phyloP scores from a whole-genome alignment of 257 asterid species.

The Pogostemon cablin region DNA sequence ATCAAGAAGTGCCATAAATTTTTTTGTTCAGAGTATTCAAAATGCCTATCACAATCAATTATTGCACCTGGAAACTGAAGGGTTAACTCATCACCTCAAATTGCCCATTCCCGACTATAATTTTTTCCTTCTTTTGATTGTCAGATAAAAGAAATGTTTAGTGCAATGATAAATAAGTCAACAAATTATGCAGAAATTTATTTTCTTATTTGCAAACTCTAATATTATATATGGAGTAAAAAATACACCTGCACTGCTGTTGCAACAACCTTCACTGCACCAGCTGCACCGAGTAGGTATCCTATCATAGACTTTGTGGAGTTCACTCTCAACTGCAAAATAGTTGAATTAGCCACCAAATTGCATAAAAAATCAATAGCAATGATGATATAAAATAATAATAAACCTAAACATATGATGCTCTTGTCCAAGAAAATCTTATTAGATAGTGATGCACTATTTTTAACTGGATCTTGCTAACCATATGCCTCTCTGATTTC shows the following conservation, averaged over 20 bases:
- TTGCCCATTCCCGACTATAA: background rate
- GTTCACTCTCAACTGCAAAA: constrained; percentile 81
- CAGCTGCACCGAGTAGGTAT: constrained; percentile 98
- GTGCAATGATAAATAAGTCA: constrained; percentile 12
- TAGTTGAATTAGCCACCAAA: constrained; percentile 20
- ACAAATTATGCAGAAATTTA: constrained; percentile 15
- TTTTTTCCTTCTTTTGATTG: background rate
- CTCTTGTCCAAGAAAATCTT: background rate
- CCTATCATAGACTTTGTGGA: constrained; percentile 98
- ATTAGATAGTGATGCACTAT: background rate
- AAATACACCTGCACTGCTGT: constrained; percentile 82
- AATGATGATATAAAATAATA: constrained; percentile 15
- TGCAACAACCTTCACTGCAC: constrained; percentile 96
- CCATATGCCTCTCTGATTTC: background rate
- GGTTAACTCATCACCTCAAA: constrained; percentile 1
- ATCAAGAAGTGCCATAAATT: background rate
- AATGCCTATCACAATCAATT: background rate
- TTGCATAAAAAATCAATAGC: background rate
- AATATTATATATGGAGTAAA: background rate
- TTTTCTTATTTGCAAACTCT: constrained; percentile 12
- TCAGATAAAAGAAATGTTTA: background rate
- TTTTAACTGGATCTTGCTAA: background rate
- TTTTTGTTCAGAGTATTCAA: background rate
- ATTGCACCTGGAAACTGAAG: constrained; percentile 8
- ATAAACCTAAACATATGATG: constrained; percentile 1